These are phyloP conservation scores for Cryphonectria naterciae DNA, from an alignment of 2,329 filamentous ascomycete species.

Conservation along the genomic window DNA sequence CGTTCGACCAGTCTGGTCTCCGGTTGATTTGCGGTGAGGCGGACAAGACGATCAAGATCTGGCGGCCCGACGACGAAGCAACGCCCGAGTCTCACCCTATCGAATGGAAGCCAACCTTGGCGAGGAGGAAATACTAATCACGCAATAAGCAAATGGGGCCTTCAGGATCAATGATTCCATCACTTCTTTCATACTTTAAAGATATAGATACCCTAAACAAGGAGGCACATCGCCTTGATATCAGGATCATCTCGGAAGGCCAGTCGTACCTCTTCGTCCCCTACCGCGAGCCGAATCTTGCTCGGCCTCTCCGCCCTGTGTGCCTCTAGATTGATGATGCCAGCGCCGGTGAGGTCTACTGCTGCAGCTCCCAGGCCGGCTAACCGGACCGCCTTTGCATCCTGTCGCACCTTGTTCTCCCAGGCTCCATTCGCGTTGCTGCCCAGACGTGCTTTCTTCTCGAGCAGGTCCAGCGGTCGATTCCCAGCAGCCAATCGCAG, in stretches of 20 bases:
- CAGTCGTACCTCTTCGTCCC: constrained; percentile 87
- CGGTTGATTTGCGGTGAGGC: constrained; percentile 92
- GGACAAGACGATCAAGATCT: constrained; percentile 98
- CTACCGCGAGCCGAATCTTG: constrained; percentile 82
- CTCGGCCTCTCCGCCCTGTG: constrained; percentile 82
- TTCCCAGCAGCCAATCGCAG: constrained; percentile 63
- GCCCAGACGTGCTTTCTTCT: constrained; percentile 29
- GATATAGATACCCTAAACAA: constrained; percentile 32
- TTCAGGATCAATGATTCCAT: not conserved
- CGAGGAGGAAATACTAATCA: constrained; percentile 72
- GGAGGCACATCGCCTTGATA: constrained; percentile 72
- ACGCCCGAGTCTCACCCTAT: constrained; percentile 90
- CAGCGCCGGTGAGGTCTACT: constrained; percentile 82
- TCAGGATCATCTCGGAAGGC: constrained; percentile 89
- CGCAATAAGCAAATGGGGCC: not conserved
- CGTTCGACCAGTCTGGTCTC: constrained; percentile 86
- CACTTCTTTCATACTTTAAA: not conserved
- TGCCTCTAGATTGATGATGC: constrained; percentile 82
- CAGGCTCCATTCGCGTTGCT: constrained; percentile 8
- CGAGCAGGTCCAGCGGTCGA: constrained; percentile 64
- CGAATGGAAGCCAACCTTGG: constrained; percentile 85
- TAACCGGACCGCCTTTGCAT: constrained; percentile 32
- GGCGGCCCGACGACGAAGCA: constrained; percentile 90
- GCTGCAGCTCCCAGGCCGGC: constrained; percentile 61
- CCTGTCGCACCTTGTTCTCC: constrained; percentile 24